These are phyloP conservation scores for Saturnispora zaruensis DNA, from an alignment of 805 yeast species.

Conservation along the genomic window DNA sequence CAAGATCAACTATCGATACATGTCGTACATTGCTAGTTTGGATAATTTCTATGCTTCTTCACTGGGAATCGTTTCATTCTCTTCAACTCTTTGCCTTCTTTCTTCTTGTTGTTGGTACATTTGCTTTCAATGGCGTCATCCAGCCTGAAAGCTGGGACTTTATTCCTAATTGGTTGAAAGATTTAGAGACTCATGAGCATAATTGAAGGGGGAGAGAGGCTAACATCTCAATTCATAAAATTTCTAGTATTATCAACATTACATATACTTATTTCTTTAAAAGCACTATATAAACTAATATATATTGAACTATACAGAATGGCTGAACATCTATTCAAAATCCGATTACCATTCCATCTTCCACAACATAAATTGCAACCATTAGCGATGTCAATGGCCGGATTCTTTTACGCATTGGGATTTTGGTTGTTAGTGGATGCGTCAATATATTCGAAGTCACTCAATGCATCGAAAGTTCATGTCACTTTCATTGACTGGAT, in stretches of 20 bases:
- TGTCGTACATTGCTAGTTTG: constrained; percentile 70
- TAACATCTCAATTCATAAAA: not conserved
- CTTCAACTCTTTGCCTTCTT: constrained; percentile 59
- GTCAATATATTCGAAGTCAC: constrained; percentile 73
- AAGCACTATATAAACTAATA: not conserved
- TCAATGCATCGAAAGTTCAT: constrained; percentile 79
- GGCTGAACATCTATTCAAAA: constrained; percentile 51
- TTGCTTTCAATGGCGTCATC: constrained; percentile 64
- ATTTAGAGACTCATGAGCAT: constrained; percentile 12
- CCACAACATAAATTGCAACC: constrained; percentile 54
- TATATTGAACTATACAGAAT: constrained; percentile 8
- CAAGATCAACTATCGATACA: constrained; percentile 72
- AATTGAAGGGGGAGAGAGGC: not conserved
- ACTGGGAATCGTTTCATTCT: constrained; percentile 66
- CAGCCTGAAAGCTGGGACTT: constrained; percentile 39
- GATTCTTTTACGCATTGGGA: constrained; percentile 73
- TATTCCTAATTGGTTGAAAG: constrained; percentile 40
- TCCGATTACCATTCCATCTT: constrained; percentile 61
- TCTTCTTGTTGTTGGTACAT: constrained; percentile 59
- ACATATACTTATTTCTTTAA: not conserved
- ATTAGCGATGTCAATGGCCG: constrained; percentile 68
- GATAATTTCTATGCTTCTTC: constrained; percentile 57
- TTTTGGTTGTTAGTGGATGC: constrained; percentile 88
- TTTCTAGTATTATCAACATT: not conserved
- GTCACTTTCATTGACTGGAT: constrained; percentile 94